Conservation (phyloP, 352 stramenopile species). For the Phytophthora capsici region DNA sequence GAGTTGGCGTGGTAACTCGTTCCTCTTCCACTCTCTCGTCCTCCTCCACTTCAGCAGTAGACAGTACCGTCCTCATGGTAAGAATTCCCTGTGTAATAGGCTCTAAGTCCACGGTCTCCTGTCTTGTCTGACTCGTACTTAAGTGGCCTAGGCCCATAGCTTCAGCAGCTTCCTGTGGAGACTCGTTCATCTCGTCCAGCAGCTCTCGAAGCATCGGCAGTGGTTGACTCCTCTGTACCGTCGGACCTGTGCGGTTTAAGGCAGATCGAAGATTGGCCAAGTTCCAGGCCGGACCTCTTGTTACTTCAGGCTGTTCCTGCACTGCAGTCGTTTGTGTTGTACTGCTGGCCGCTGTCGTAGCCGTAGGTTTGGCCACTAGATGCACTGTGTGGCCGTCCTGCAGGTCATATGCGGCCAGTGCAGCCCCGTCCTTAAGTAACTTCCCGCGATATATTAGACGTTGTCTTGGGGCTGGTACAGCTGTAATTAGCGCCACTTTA, state of each 20-base stretch:
- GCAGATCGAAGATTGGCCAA: conserved; percentile 65
- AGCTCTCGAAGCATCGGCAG: conserved; percentile 51
- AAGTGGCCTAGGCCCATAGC: conserved; percentile 33
- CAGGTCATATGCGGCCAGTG: conserved; percentile 84
- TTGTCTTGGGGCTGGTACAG: conserved; percentile 69
- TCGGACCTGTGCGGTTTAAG: conserved; percentile 23
- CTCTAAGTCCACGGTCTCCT: conserved; percentile 47
- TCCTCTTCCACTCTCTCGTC: conserved; percentile 4
- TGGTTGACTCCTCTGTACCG: conserved; percentile 1
- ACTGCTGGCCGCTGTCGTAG: conserved; percentile 8
- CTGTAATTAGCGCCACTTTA: conserved; percentile 58
- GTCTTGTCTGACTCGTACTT: neutral
- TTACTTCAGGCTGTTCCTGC: neutral
- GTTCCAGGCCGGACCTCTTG: conserved; percentile 60
- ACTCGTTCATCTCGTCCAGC: conserved; percentile 42
- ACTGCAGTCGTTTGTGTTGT: conserved; percentile 21
- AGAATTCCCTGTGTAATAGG: conserved; percentile 63
- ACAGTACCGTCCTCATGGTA: conserved; percentile 62
- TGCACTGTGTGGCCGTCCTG: conserved; percentile 94
- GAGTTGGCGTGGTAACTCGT: conserved; percentile 5
- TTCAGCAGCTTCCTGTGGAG: conserved; percentile 34
- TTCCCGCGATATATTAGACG: conserved; percentile 94
- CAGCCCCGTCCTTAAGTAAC: conserved; percentile 81
- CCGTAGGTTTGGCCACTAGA: conserved; percentile 74
- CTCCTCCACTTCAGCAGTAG: conserved; percentile 31